Base-by-base conservation (phyloP, 768 basidiomycete species). In the Cyathus striatus region DNA sequence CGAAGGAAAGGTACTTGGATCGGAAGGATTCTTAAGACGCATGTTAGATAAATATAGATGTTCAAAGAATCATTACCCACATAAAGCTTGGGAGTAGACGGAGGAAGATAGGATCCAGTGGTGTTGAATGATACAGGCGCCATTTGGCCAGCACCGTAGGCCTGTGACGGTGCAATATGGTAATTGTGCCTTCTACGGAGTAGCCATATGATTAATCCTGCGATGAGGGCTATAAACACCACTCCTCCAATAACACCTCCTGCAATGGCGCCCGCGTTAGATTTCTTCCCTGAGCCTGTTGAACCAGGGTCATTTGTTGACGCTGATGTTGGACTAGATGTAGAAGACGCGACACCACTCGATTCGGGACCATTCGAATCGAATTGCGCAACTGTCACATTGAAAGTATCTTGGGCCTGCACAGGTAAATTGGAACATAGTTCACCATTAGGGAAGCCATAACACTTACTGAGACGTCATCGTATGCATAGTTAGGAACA, bases 221-320 rank as follows among this genome's bases (percentile, higher is more conserved):
- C 68, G 10, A 81, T 58, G 35, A 73, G 47, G 6, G 66, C 72
- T 16, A 76, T 44, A n/a, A 57, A 66, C 21, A 76, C 65, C 1
- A 83, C 45, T 12, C 73, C 78, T 3, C 78, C 79, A 5, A 81
- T 66, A 5, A 77, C 75, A n/a, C 83, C 82, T 30, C 82, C 83
- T 0, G 75, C 78, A 26, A 84, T 82, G n/a, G 75, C 65, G 2
- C 74, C 75, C 1, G 69, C 65, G 40, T 70, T 59, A 6, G 58
- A 55, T 18, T 56, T 50, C 22, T 49, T 50, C n/a, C 47, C 40
- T 2, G 53, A 44, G 21, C 53, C 16, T 3, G 38, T 32, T 18
- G 35, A 47, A 33, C 56, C 48, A 2, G 53, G 12, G 14, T 21
- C 6, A 30, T 34, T 22, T 44, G 22, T 51, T 54, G 4, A 46